Conservation (phyloP, 2,329 filamentous ascomycete genomes). For the Atkinsonella texensis region DNA sequence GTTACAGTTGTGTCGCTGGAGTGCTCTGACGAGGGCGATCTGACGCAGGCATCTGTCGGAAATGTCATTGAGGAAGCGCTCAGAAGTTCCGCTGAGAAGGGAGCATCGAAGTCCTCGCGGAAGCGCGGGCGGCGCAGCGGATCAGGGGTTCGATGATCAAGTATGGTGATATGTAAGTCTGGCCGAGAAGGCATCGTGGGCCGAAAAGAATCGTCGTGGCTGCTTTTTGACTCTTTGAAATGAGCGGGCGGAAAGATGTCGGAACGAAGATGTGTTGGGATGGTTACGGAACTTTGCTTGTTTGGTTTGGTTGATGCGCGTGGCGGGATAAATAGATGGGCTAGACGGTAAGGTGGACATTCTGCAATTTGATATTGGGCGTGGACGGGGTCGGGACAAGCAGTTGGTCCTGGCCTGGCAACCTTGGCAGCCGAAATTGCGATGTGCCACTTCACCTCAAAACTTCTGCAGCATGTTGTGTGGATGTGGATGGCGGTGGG, state of each 20-base stretch:
- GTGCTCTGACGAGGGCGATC: conserved; percentile 4
- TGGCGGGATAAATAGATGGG: no score
- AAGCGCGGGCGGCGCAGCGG: conserved; percentile 20
- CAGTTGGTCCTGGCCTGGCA: neutral
- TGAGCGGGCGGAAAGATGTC: no score
- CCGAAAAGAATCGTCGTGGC: neutral
- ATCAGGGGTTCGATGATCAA: conserved; percentile 6
- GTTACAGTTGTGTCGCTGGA: neutral
- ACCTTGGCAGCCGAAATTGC: conserved; percentile 4
- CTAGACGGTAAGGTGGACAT: neutral
- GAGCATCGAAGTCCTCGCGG: conserved; percentile 26
- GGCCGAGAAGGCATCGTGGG: conserved; percentile 18
- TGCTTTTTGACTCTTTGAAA: neutral
- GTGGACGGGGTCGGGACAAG: neutral
- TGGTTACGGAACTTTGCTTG: no score
- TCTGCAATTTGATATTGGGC: neutral
- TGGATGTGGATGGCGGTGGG: neutral
- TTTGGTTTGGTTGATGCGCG: no score
- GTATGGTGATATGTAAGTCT: conserved; percentile 7
- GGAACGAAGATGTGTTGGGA: no score
- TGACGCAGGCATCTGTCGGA: conserved; percentile 11
- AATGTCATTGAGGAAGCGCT: conserved; percentile 19
- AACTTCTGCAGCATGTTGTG: conserved; percentile 3
- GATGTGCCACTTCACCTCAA: neutral
- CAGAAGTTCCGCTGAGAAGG: conserved; percentile 24